phyloP scores from a whole-genome alignment of 2,329 filamentous ascomycete genomes.

The Plenodomus lindquistii region DNA sequence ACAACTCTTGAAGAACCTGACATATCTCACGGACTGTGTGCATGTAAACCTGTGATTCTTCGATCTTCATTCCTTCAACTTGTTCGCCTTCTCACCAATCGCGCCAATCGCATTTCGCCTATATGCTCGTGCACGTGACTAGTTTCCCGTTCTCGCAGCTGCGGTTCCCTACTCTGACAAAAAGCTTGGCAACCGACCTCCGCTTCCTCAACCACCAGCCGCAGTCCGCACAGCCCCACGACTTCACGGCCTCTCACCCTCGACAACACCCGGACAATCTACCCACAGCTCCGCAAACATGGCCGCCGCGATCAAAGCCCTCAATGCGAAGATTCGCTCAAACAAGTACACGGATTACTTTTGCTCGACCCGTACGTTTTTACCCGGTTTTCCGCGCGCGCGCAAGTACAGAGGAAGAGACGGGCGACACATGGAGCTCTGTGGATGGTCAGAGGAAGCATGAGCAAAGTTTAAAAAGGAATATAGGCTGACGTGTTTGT shows the following conservation, averaged over 20 bases:
- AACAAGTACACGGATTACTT: conserved; percentile 57
- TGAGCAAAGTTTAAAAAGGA: neutral
- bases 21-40: neutral
- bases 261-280: conserved; percentile 4
- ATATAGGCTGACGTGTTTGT: neutral
- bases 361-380: conserved; percentile 57
- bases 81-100: neutral
- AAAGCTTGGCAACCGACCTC: conserved; percentile 10
- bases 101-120: neutral
- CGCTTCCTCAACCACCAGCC: conserved; percentile 5
- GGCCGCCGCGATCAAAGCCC: conserved; percentile 57
- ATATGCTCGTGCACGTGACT: conserved; percentile 12
- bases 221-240: conserved; percentile 10
- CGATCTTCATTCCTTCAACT: neutral
- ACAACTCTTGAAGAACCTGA: neutral
- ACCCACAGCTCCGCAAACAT: conserved; percentile 40
- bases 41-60: neutral
- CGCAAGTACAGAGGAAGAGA: neutral
- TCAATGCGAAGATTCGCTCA: conserved; percentile 57
- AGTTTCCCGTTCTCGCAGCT: conserved; percentile 9
- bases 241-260: conserved; percentile 7
- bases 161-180: conserved; percentile 4
- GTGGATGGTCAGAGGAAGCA: neutral
- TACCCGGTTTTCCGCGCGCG: conserved; percentile 8
- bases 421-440: neutral